A percentile compares a stretch with the other conserved stretches of the same genome.
Evolutionary conservation across 2,329 filamentous ascomycete genomes (phyloP).

Genomic region (Paramyrothecium sp.): DNA sequence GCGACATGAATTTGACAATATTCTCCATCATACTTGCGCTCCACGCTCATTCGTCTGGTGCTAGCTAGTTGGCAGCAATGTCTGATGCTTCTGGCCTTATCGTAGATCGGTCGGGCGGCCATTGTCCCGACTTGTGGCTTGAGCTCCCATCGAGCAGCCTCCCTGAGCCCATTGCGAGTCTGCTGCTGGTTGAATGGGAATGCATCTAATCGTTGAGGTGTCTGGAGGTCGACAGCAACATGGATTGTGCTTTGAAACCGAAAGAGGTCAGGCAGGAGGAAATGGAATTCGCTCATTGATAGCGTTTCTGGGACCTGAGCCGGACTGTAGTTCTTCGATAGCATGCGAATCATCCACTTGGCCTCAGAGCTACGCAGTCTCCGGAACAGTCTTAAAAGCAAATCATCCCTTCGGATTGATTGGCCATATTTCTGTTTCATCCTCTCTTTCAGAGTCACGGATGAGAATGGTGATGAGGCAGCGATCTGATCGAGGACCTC

Average conservation of each 20-base stretch:
- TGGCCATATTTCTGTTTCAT: not conserved
- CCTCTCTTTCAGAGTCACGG: not conserved
- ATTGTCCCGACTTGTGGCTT: not conserved
- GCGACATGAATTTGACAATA: not conserved
- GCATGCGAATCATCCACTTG: slow-evolving; percentile 9
- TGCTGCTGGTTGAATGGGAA: slow-evolving; percentile 8
- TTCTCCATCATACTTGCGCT: slow-evolving; percentile 1
- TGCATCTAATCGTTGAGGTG: too few relatives aligned
- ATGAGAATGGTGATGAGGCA: not conserved
- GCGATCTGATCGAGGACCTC: not conserved
- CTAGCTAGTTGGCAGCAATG: not conserved
- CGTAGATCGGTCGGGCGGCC: not conserved
- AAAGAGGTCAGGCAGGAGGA: slow-evolving; percentile 6
- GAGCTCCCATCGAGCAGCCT: not conserved
- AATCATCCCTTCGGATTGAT: not conserved
- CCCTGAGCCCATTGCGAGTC: not conserved
- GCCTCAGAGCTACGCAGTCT: slow-evolving; percentile 23
- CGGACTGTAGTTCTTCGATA: slow-evolving; percentile 2
- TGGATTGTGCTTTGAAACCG: slow-evolving; percentile 3
- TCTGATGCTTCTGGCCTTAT: not conserved
- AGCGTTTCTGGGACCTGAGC: slow-evolving; percentile 1
- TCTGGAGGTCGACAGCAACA: slow-evolving; percentile 36
- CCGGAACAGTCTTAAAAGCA: not conserved
- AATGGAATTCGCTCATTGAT: slow-evolving; percentile 4
- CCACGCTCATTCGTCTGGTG: not conserved